Evolutionary conservation across 495 filamentous ascomycete species (phyloP).

Genomic region (Xylaria bambusicola): DNA sequence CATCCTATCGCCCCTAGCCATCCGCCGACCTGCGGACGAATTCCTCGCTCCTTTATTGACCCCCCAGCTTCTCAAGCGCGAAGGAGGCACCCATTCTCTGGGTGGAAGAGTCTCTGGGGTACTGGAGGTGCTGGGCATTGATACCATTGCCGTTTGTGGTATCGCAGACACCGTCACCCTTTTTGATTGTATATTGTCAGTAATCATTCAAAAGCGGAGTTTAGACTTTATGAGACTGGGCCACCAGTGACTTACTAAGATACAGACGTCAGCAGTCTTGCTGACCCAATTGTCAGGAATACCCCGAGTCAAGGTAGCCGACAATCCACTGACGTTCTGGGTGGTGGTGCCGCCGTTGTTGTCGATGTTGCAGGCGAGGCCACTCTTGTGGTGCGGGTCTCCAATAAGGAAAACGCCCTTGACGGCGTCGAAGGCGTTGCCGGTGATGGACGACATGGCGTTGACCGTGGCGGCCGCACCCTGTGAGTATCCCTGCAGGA

Average conservation of each 20-base stretch:
- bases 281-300: conserved; percentile 6
- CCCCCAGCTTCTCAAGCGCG: not conserved
- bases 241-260: conserved; percentile 6
- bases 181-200: not conserved
- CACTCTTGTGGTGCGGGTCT: not conserved
- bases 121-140: not conserved
- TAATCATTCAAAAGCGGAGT: not conserved
- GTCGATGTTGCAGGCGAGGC: conserved; percentile 5
- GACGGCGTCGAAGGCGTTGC: conserved; percentile 2
- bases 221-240: not conserved
- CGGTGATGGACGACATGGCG: not conserved
- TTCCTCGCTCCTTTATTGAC: too few species aligned
- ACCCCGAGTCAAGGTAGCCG: not conserved
- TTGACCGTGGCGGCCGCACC: conserved; percentile 7
- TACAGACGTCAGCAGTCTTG: conserved; percentile 5
- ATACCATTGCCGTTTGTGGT: conserved; percentile 1
- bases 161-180: conserved; percentile 9
- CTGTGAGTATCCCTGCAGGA: conserved; percentile 13
- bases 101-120: not conserved
- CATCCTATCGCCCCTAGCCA: too few species aligned
- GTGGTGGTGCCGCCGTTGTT: conserved; percentile 7
- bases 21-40: too few species aligned
- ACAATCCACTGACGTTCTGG: not conserved
- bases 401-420: conserved; percentile 16
- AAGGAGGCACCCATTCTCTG: conserved; percentile 7